Evolutionary conservation across 2,329 filamentous ascomycete genomes (phyloP).

Genomic region (Domatiomyces globalis): DNA sequence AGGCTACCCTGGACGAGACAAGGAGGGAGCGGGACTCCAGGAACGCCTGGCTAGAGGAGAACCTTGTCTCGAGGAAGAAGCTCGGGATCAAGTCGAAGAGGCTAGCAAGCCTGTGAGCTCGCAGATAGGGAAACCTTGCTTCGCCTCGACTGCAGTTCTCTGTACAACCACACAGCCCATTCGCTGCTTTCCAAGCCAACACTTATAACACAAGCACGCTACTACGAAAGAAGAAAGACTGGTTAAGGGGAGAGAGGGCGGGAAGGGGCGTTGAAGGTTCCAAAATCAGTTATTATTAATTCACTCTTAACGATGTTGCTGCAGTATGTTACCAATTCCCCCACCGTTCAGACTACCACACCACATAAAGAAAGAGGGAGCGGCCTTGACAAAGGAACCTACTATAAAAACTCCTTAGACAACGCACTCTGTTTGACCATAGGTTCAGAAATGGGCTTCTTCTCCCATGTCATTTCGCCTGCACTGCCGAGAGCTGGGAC

Average conservation of each 20-base stretch:
- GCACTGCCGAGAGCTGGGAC: constrained; percentile 18
- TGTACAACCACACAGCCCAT: too few species aligned
- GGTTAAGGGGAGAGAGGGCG: too few species aligned
- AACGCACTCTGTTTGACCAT: background rate
- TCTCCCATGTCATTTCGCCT: background rate
- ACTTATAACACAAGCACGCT: too few species aligned
- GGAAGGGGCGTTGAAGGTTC: background rate
- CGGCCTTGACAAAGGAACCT: background rate
- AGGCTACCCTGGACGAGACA: too few species aligned
- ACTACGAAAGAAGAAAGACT: too few species aligned
- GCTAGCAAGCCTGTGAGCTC: background rate
- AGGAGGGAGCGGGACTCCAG: too few species aligned
- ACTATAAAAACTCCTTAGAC: background rate
- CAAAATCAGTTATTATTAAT: background rate
- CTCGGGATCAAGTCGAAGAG: too few species aligned
- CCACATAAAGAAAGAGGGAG: background rate
- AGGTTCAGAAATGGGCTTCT: background rate
- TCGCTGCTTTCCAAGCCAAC: too few species aligned
- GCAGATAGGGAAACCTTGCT: background rate
- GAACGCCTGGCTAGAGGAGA: too few species aligned
- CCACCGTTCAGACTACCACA: background rate
- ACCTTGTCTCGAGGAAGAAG: too few species aligned
- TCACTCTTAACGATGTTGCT: background rate
- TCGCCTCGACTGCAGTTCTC: too few species aligned
- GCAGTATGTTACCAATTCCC: background rate